Evolutionary conservation across 306 rosid species (phyloP), one percentile per base, ranked within the genome.

Genomic region (Quercus cerris): DNA sequence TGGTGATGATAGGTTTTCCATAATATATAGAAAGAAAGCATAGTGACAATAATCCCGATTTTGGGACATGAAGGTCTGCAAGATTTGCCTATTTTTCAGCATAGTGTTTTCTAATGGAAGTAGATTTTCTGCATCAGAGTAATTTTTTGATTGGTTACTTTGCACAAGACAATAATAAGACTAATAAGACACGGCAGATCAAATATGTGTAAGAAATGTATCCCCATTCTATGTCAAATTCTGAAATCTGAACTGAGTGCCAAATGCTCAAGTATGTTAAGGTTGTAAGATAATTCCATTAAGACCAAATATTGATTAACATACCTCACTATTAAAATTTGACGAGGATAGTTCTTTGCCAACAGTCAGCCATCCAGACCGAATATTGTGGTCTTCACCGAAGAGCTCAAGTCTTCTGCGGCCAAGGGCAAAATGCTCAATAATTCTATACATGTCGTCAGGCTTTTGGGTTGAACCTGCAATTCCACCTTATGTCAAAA

Each of bases 361-460:
- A 62, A 79, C 87, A 38, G 98, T 96, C 85, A 96, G 80, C 99
- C 99, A 96, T 63, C 99, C 99, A 2, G 97, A 46, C 63, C 99
- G 91, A 79, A 96, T 96, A 81, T 96, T 96, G 86, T 96, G 98
- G 85, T 96, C 98, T 85, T 93, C 99, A 68, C 99, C 99, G 84
- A 94, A 94, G 76, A 94, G 91, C 89, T 94, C 98, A 28, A 96
- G 94, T 77, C 99, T 91, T 87, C 99, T 88, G 78, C 97, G 91
- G 86, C 99, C 99, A 79, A 96, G 99, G 75, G 99, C 94, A 88
- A 96, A 96, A 89, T 96, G 99, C 89, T 96, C 99, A 82, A 96
- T 59, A 73, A 96, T 96, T 91, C 97, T 89, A 75, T 96, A 96
- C 99, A 96, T 96, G 75, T 96, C 99, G 75, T 96, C 99, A 62